phyloP scores from a whole-genome alignment of 805 yeast genomes.

The Brettanomyces anomalus region DNA sequence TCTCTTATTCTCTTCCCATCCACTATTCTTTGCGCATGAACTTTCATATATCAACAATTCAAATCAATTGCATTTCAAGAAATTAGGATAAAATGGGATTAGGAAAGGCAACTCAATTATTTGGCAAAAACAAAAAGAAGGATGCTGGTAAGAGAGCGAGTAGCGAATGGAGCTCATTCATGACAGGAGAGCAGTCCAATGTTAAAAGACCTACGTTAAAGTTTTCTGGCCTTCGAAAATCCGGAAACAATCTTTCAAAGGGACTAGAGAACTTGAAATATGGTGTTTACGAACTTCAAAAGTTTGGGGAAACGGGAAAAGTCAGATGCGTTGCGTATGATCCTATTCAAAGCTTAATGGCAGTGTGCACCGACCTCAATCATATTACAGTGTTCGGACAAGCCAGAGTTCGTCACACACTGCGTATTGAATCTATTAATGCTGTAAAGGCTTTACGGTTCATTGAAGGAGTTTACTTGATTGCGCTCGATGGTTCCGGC shows the following conservation, averaged over 20 bases:
- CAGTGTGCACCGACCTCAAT: conserved; percentile 65
- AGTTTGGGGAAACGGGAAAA: conserved; percentile 56
- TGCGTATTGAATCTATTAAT: conserved; percentile 41
- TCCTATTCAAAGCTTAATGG: conserved; percentile 80
- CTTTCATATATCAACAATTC: too few relatives aligned
- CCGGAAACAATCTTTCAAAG: conserved; percentile 18
- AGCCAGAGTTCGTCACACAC: conserved; percentile 62
- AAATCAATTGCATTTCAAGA: too few relatives aligned
- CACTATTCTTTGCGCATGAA: background rate
- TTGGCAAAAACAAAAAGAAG: background rate
- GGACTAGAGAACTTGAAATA: conserved; percentile 23
- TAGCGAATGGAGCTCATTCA: background rate
- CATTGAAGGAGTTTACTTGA: conserved; percentile 73
- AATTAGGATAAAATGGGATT: background rate
- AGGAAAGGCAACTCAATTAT: background rate
- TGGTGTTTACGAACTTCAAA: conserved; percentile 24
- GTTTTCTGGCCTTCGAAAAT: conserved; percentile 9
- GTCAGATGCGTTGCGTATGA: conserved; percentile 69
- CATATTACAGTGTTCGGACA: conserved; percentile 78
- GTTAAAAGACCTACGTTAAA: background rate
- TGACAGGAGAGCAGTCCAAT: too few relatives aligned
- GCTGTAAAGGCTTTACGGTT: conserved; percentile 52
- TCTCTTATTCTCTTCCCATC: too few relatives aligned
- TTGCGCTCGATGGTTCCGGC: conserved; percentile 56
- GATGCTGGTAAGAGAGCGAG: conserved; percentile 4